Evolutionary conservation across 2,329 filamentous ascomycete genomes (phyloP).

Genomic region (Lanzia echinophila): DNA sequence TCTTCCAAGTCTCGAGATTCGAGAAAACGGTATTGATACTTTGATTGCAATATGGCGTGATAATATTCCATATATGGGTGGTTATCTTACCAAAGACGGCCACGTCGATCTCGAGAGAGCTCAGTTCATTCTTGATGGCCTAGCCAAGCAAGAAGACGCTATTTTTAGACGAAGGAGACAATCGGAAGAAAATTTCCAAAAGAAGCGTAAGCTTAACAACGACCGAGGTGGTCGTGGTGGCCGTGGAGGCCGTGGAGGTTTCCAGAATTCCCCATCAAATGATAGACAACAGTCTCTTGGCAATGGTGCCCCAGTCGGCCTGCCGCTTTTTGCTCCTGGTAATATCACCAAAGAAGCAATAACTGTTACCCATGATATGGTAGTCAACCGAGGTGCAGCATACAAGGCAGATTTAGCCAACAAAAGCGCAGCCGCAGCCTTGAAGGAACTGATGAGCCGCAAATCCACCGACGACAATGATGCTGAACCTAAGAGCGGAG

Average conservation of each 20-base stretch:
- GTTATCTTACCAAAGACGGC: slow-evolving; percentile 93
- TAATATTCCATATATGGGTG: slow-evolving; percentile 83
- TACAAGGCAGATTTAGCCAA: slow-evolving; percentile 74
- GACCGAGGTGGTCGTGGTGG: slow-evolving; percentile 35
- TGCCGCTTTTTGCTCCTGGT: slow-evolving; percentile 54
- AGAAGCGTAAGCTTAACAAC: slow-evolving; percentile 69
- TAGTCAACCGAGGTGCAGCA: slow-evolving; percentile 64
- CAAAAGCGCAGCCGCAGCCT: slow-evolving; percentile 84
- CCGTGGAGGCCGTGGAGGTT: slow-evolving; percentile 30
- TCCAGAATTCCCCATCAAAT: slow-evolving; percentile 25
- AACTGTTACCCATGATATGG: slow-evolving; percentile 76
- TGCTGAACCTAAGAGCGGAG: slow-evolving; percentile 8
- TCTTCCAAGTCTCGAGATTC: slow-evolving; percentile 92
- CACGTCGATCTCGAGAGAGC: slow-evolving; percentile 81
- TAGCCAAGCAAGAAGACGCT: slow-evolving; percentile 86
- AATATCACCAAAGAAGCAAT: slow-evolving; percentile 49
- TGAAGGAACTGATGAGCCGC: slow-evolving; percentile 66
- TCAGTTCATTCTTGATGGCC: slow-evolving; percentile 78
- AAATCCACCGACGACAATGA: slow-evolving; percentile 20
- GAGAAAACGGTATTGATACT: slow-evolving; percentile 94
- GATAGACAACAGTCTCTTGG: slow-evolving; percentile 21
- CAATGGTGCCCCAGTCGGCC: slow-evolving; percentile 33
- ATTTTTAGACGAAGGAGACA: slow-evolving; percentile 89
- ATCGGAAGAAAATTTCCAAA: slow-evolving; percentile 75
- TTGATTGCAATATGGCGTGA: slow-evolving; percentile 96